phyloP scores from a whole-genome alignment of 768 basidiomycete species.

The Podaxis rugospora region DNA sequence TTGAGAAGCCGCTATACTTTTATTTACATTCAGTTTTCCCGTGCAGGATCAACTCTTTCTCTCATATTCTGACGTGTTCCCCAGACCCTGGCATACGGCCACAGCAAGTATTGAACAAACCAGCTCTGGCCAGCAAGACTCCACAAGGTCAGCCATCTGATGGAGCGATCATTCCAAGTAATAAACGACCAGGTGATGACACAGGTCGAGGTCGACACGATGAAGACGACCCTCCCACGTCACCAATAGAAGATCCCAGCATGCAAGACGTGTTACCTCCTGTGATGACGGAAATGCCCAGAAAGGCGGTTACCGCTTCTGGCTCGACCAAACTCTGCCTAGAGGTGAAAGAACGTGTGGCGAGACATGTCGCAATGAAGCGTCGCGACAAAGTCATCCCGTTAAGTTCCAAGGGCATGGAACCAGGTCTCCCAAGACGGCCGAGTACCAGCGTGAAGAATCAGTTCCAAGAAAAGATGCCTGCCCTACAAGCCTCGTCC shows the following conservation, averaged over 20 bases:
- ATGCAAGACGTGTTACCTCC: slow-evolving; percentile 2
- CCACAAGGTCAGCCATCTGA: neutral
- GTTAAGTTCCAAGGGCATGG: slow-evolving; percentile 14
- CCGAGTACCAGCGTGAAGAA: slow-evolving; percentile 15
- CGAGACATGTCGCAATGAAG: slow-evolving; percentile 25
- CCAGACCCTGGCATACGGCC: neutral
- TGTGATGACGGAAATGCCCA: slow-evolving; percentile 4
- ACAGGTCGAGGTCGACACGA: neutral
- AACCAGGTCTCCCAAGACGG: slow-evolving; percentile 9
- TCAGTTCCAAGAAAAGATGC: slow-evolving; percentile 20
- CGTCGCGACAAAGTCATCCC: slow-evolving; percentile 27
- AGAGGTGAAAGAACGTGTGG: slow-evolving; percentile 31
- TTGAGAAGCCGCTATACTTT: neutral
- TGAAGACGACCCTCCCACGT: slow-evolving; percentile 21
- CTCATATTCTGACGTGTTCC: neutral
- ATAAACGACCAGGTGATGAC: neutral
- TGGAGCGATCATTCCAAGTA: neutral
- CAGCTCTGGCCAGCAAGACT: neutral
- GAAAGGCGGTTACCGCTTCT: slow-evolving; percentile 14
- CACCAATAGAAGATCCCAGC: slow-evolving; percentile 31
- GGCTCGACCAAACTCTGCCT: slow-evolving; percentile 26
- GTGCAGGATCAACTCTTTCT: slow-evolving; percentile 8
- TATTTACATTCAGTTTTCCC: neutral
- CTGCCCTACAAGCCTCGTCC: slow-evolving; percentile 9
- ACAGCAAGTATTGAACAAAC: neutral